phyloP scores from a whole-genome alignment of 345 rosid genomes.

The Acer campestre region DNA sequence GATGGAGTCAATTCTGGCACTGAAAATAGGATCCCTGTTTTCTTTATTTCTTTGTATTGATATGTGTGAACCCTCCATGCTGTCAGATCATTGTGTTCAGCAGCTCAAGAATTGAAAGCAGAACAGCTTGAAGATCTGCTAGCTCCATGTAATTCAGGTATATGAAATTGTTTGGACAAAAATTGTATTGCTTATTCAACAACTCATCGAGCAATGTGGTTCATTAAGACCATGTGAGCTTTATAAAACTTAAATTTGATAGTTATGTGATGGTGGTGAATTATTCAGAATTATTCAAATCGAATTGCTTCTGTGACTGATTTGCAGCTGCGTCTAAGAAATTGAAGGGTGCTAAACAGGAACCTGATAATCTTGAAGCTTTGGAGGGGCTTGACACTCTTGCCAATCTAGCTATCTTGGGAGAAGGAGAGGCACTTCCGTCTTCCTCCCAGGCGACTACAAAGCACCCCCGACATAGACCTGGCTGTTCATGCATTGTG shows the following conservation, averaged over 20 bases:
- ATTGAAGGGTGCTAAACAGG: conserved; percentile 55
- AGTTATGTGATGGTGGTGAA: neutral
- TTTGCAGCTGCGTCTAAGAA: conserved; percentile 49
- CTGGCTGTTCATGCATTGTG: conserved; percentile 90
- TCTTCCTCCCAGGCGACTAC: conserved; percentile 69
- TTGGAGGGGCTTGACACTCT: conserved; percentile 70
- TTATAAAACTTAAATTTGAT: conserved; percentile 13
- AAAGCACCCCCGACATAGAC: conserved; percentile 92
- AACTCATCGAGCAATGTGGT: neutral
- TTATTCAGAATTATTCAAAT: conserved; percentile 11
- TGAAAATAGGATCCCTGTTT: neutral
- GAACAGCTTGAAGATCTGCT: conserved; percentile 64
- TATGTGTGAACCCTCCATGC: conserved; percentile 8
- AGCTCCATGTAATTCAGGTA: conserved; percentile 52
- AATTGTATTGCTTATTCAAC: neutral
- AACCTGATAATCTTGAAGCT: conserved; percentile 44
- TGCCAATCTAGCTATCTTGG: conserved; percentile 66
- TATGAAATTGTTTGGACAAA: conserved; percentile 23
- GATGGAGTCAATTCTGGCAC: neutral
- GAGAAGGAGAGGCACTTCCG: conserved; percentile 51
- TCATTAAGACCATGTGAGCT: neutral
- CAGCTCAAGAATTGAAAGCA: conserved; percentile 53
- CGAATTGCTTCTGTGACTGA: conserved; percentile 16
- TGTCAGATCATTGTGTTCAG: conserved; percentile 62
- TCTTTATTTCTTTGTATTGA: conserved; percentile 6